Conservation (phyloP, 1,139 yeast species). For the Suhomyces maxii region DNA sequence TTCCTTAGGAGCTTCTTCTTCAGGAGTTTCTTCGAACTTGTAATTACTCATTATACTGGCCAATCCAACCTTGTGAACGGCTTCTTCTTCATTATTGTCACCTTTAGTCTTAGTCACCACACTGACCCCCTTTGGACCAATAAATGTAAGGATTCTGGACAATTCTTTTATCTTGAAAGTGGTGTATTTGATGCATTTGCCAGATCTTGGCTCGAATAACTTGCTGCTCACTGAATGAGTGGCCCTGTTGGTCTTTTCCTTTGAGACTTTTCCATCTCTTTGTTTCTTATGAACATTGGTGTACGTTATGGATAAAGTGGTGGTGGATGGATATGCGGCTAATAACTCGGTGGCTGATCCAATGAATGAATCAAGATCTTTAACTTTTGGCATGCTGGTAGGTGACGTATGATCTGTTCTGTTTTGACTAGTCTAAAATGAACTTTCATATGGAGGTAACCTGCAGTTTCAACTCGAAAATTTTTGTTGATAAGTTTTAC, state of each 20-base stretch:
- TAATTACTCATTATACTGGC: conserved; percentile 45
- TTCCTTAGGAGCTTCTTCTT: conserved; percentile 8
- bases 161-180: conserved; percentile 75
- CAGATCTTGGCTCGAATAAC: conserved; percentile 69
- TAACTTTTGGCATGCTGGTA: conserved; percentile 12
- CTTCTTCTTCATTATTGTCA: conserved; percentile 8
- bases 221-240: conserved; percentile 57
- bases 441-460: background rate
- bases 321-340: conserved; percentile 39
- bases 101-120: conserved; percentile 23
- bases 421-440: no score
- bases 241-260: conserved; percentile 22
- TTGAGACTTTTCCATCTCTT: conserved; percentile 24
- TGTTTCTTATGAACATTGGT: conserved; percentile 29
- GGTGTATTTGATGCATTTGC: conserved; percentile 61
- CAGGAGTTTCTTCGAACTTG: conserved; percentile 29
- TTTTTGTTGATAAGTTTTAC: conserved; percentile 6
- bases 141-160: conserved; percentile 72
- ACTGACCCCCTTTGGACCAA: conserved; percentile 80
- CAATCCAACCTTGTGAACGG: conserved; percentile 33
- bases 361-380: conserved; percentile 36
- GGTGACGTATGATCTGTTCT: background rate
- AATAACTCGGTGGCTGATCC: conserved; percentile 34
- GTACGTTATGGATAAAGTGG: conserved; percentile 42
- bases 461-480: conserved; percentile 1